A percentile compares a stretch with the other conserved stretches of the same genome.
phyloP scores from a whole-genome alignment of 2,329 filamentous ascomycete species.

The Alternaria infectoria region DNA sequence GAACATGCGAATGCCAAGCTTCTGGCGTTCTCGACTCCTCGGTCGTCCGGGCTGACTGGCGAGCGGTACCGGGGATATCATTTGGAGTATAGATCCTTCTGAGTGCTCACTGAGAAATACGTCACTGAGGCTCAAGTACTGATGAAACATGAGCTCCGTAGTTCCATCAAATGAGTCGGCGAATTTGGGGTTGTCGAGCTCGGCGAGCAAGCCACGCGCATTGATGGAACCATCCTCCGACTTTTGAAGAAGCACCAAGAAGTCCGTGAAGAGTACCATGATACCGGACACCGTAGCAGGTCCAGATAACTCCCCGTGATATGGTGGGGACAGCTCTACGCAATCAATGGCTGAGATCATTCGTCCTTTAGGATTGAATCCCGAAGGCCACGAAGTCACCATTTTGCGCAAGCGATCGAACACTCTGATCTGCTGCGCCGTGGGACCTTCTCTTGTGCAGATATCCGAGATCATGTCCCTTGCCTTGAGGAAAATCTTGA shows the following conservation, averaged over 20 bases:
- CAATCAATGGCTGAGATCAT: constrained; percentile 83
- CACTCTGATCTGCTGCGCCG: constrained; percentile 73
- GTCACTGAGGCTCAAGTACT: constrained; percentile 72
- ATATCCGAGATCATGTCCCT: constrained; percentile 95
- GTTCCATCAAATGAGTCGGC: constrained; percentile 40
- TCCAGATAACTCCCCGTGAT: constrained; percentile 56
- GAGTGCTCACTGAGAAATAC: constrained; percentile 72
- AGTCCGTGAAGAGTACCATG: constrained; percentile 84
- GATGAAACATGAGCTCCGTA: constrained; percentile 75
- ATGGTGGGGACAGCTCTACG: constrained; percentile 77
- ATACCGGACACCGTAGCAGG: constrained; percentile 65
- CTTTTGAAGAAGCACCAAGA: constrained; percentile 78
- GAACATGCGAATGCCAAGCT: constrained; percentile 57
- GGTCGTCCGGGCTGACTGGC: constrained; percentile 36
- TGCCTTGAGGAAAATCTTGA: constrained; percentile 83
- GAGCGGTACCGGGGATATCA: constrained; percentile 62
- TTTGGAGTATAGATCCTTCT: constrained; percentile 70
- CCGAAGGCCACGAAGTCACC: constrained; percentile 76
- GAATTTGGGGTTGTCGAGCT: constrained; percentile 77
- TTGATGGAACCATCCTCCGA: constrained; percentile 66
- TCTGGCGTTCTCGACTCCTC: constrained; percentile 39
- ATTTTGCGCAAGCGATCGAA: constrained; percentile 76
- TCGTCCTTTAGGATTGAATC: constrained; percentile 75
- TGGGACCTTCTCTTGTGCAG: constrained; percentile 83
- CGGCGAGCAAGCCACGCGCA: constrained; percentile 79